Percentiles rank a stretch among this genome's conserved stretches.
Evolutionary conservation across 1,284 basidiomycete genomes (phyloP).

Genomic region (Marasmius tenuissimus): DNA sequence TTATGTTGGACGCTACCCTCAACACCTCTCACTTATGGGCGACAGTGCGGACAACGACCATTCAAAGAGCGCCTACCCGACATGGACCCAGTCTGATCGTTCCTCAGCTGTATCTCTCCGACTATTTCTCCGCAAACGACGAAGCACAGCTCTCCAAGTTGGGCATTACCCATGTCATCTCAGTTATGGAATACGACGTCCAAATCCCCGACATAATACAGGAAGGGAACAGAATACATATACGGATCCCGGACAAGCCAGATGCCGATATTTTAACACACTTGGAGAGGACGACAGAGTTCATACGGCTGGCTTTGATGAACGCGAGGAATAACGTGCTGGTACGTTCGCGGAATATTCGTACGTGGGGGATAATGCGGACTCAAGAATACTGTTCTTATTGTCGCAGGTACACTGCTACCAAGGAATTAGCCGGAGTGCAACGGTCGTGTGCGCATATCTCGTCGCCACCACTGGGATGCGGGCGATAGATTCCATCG

Average conservation of each 20-base stretch:
- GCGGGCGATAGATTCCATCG: conserved; percentile 53
- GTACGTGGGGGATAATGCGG: conserved; percentile 18
- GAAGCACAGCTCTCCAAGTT: conserved; percentile 44
- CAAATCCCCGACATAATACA: conserved; percentile 47
- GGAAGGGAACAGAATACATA: conserved; percentile 46
- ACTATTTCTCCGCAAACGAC: conserved; percentile 53
- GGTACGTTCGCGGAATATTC: conserved; percentile 36
- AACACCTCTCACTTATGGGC: neutral
- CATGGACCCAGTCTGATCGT: conserved; percentile 46
- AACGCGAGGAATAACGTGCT: conserved; percentile 58
- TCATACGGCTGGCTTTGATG: conserved; percentile 57
- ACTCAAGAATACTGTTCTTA: conserved; percentile 19
- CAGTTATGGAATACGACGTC: conserved; percentile 52
- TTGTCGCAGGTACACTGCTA: conserved; percentile 67
- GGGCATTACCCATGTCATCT: conserved; percentile 72
- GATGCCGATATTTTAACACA: conserved; percentile 57
- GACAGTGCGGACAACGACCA: neutral
- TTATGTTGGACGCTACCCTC: neutral
- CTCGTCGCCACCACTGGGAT: conserved; percentile 65
- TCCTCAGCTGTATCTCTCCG: conserved; percentile 67
- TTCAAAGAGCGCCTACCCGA: neutral
- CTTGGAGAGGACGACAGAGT: conserved; percentile 62
- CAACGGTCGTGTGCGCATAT: conserved; percentile 82
- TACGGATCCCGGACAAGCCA: conserved; percentile 54
- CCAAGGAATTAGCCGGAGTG: conserved; percentile 79